These are phyloP conservation scores for Fusarium coffeatum DNA, from an alignment of 2,329 filamentous ascomycete species.

Conservation along the genomic window DNA sequence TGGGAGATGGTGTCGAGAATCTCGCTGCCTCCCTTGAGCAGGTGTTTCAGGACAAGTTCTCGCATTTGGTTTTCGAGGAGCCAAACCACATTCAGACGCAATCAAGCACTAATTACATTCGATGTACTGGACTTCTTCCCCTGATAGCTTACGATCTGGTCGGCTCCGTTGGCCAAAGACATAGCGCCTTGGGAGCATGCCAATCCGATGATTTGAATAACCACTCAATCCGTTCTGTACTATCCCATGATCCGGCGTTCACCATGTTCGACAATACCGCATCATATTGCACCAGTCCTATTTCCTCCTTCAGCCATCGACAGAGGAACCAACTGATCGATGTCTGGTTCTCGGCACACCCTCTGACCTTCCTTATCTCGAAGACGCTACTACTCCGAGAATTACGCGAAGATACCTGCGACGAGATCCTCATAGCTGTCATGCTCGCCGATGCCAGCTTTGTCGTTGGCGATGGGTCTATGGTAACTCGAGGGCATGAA, in stretches of 20 bases:
- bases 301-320: conserved; percentile 48
- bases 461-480: conserved; percentile 46
- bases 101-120: conserved; percentile 22
- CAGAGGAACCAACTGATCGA: conserved; percentile 54
- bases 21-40: conserved; percentile 49
- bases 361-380: conserved; percentile 55
- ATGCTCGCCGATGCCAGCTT: conserved; percentile 56
- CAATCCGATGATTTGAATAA: conserved; percentile 45
- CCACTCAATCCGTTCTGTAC: conserved; percentile 46
- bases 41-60: conserved; percentile 48
- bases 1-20: conserved; percentile 39
- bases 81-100: background rate
- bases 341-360: conserved; percentile 56
- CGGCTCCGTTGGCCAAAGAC: conserved; percentile 46
- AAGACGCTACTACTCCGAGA: conserved; percentile 56
- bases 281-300: conserved; percentile 43
- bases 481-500: conserved; percentile 47
- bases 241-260: conserved; percentile 45
- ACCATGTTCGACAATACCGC: conserved; percentile 49
- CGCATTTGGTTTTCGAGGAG: conserved; percentile 2
- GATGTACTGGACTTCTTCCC: conserved; percentile 46
- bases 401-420: conserved; percentile 54
- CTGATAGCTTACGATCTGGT: conserved; percentile 50
- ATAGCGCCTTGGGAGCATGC: conserved; percentile 48
- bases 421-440: conserved; percentile 53